Conservation (phyloP, 345 rosid species). For the Jatropha curcas region DNA sequence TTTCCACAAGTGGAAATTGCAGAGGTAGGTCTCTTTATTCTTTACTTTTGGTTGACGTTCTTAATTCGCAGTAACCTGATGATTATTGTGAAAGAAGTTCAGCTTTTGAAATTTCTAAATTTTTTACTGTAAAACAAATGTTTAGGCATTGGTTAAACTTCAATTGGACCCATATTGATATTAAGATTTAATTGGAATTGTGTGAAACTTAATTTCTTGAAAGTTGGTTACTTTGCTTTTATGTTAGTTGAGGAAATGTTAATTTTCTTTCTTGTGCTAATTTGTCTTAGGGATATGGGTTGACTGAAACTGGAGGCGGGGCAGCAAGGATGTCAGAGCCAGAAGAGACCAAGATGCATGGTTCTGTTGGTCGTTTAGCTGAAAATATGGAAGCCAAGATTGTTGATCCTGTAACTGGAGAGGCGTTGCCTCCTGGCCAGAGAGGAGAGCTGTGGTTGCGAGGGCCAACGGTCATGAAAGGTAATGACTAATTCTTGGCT, state of each 20-base stretch:
- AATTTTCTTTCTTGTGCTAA: not conserved
- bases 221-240: not conserved
- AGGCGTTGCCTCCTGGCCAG: conserved; percentile 66
- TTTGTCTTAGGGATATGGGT: conserved; percentile 75
- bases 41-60: not conserved
- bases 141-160: too few relatives aligned
- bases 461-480: conserved; percentile 80
- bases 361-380: conserved; percentile 72
- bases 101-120: too few relatives aligned
- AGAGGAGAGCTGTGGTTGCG: conserved; percentile 89
- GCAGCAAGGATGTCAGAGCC: conserved; percentile 49
- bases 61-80: not conserved
- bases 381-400: conserved; percentile 77
- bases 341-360: conserved; percentile 49
- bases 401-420: conserved; percentile 74
- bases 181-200: not conserved
- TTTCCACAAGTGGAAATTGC: conserved; percentile 65
- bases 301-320: conserved; percentile 81
- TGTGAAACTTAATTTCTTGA: not conserved
- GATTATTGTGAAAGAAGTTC: not conserved
- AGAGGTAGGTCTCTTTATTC: conserved; percentile 44
- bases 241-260: not conserved
- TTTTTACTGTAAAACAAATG: too few relatives aligned
- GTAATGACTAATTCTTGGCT: conserved; percentile 28
- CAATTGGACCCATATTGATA: not conserved